Conservation (phyloP, 345 rosid species). For the Lagerstroemia speciosa region DNA sequence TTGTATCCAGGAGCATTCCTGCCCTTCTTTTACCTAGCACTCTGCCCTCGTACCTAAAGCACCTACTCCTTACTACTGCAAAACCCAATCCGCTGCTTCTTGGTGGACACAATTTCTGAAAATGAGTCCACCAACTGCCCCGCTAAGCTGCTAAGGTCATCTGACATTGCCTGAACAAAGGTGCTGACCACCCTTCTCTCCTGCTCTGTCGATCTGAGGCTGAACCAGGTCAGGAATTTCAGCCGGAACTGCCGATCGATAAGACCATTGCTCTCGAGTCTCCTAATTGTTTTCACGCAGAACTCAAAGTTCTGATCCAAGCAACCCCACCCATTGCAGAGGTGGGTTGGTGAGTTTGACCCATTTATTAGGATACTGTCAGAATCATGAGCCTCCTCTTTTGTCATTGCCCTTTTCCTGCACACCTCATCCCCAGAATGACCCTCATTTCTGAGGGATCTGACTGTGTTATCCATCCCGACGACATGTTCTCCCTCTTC, state of each 20-base stretch:
- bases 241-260: constrained; percentile 70
- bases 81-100: constrained; percentile 55
- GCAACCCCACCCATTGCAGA: constrained; percentile 38
- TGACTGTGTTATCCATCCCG: constrained; percentile 37
- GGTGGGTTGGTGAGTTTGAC: constrained; percentile 30
- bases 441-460: constrained; percentile 35
- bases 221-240: constrained; percentile 90
- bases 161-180: constrained; percentile 71
- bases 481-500: constrained; percentile 54
- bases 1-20: constrained; percentile 10
- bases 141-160: constrained; percentile 84
- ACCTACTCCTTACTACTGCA: not conserved
- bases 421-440: constrained; percentile 52
- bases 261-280: constrained; percentile 78
- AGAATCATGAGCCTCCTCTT: constrained; percentile 70
- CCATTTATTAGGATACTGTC: constrained; percentile 72
- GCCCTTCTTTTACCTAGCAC: not conserved
- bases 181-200: constrained; percentile 87
- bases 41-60: not conserved
- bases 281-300: constrained; percentile 70
- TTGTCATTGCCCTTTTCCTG: constrained; percentile 51
- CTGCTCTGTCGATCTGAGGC: constrained; percentile 71
- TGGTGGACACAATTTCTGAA: constrained; percentile 61
- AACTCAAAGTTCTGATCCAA: constrained; percentile 77
- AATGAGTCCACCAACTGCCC: constrained; percentile 86